Evolutionary conservation across 108 stramenopile species (phyloP).

Genomic region (Fistulifera pelliculosa): DNA sequence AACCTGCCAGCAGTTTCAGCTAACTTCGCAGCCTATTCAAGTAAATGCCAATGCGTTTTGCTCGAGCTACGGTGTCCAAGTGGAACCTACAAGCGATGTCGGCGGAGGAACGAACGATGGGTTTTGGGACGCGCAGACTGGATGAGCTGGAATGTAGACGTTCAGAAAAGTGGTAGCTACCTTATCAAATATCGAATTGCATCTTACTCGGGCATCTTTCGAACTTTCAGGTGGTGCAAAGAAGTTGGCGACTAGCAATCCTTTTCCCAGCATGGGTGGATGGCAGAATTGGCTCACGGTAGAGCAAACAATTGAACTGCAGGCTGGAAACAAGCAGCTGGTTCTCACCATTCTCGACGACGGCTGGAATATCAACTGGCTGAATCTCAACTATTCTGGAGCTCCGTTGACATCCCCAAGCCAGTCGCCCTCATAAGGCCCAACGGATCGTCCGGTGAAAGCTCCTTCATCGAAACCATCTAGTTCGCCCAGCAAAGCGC

Average conservation of each 20-base stretch:
- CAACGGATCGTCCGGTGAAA: not conserved
- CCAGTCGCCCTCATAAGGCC: not conserved
- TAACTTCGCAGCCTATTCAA: not conserved
- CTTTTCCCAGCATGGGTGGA: not conserved
- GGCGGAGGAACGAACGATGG: not conserved
- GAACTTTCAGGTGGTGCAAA: too few relatives aligned
- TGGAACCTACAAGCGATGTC: not conserved
- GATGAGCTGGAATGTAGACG: not conserved
- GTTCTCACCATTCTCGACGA: not conserved
- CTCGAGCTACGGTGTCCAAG: not conserved
- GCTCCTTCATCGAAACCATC: not conserved
- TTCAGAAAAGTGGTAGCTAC: too few relatives aligned
- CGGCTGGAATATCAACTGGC: constrained; percentile 1
- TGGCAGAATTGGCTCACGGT: constrained; percentile 4
- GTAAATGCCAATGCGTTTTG: not conserved
- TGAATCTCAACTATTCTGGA: not conserved
- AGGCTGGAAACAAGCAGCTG: not conserved
- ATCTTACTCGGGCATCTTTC: not conserved
- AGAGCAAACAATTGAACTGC: not conserved
- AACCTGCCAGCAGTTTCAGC: not conserved
- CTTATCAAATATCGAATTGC: not conserved
- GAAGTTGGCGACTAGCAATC: not conserved
- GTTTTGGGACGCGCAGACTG: not conserved
- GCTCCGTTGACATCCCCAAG: not conserved
- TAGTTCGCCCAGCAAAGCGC: not conserved